Evolutionary conservation across 352 stramenopile species (phyloP), one percentile per base, ranked within the genome.

Genomic region (Pseudoperonospora humuli): DNA sequence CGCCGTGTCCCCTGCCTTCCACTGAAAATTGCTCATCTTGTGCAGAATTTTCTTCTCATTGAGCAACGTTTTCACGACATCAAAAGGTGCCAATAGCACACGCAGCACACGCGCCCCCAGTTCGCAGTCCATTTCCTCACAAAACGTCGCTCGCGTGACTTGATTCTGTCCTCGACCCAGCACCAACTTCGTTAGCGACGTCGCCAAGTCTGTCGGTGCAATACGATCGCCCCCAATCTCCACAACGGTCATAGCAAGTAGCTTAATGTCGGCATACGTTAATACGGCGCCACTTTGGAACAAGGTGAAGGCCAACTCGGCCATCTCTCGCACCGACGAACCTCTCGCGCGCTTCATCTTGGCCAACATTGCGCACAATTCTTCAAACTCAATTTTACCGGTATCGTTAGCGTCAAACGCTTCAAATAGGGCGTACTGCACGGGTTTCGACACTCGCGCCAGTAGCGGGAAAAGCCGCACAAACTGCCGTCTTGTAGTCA

Each of bases 351-450:
- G 42, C 13, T 57, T 61, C 28, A 75, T 74, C 5, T 40, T 54
- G 19, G 64, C 66, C 31, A 89, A 51, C 48, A 62, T 59, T 50
- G 80, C 70, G 36, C 77, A 86, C 24, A 89, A 53, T 52, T 85
- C 67, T 7, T 64, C 63, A 29, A 86, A 89, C 55, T 75, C 67
- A 33, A 86, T 52, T 34, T 57, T 56, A 1, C 68, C 55, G 7
- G 65, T 72, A 3, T 35, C 19, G 27, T 81, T 63, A 0, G 49
- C 35, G 45, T 84, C 72, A 39, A 86, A 80, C 0, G 80, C 57
- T 6, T 45, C 18, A 34, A 76, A 89, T 2, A 84, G 33, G 5
- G 48, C 36, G 20, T 63, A 66, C 14, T 71, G 52, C 5, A 50
- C 59, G 1, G 54, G 39, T n/a, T 50, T 63, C 11, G 60, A 70